phyloP scores from a whole-genome alignment of 129 eudicot genomes.

The Flaveria linearis region DNA sequence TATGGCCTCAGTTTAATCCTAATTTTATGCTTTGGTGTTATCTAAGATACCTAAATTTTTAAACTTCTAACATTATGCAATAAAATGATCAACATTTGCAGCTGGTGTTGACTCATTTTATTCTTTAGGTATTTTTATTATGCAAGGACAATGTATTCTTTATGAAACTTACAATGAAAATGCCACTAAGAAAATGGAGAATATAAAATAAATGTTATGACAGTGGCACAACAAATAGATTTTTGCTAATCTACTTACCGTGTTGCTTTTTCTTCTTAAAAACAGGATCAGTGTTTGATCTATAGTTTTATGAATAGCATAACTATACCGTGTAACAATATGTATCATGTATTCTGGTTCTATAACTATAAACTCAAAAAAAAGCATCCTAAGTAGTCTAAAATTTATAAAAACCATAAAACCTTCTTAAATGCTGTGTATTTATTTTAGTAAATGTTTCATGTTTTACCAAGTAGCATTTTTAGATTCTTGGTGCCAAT shows the following conservation, averaged over 20 bases:
- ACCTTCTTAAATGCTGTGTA: no score
- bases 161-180: background rate
- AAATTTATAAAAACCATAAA: no score
- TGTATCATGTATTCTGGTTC: no score
- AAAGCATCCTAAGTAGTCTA: no score
- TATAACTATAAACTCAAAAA: no score
- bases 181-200: background rate
- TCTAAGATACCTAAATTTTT: slow-evolving; percentile 36
- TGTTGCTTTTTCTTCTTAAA: no score
- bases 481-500: no score
- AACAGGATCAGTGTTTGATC: no score
- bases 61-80: background rate
- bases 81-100: background rate
- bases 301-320: no score
- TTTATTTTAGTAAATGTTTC: no score
- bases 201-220: background rate
- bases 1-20: slow-evolving; percentile 83
- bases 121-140: background rate
- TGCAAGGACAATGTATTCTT: background rate
- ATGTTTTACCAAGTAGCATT: no score
- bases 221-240: background rate
- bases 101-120: background rate
- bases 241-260: background rate
- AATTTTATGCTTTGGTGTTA: slow-evolving; percentile 78
- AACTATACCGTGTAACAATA: no score